A percentile compares a stretch with the other conserved stretches of the same genome.
Evolutionary conservation across 352 stramenopile species (phyloP).

Genomic region (Phytopythium sindhum): DNA sequence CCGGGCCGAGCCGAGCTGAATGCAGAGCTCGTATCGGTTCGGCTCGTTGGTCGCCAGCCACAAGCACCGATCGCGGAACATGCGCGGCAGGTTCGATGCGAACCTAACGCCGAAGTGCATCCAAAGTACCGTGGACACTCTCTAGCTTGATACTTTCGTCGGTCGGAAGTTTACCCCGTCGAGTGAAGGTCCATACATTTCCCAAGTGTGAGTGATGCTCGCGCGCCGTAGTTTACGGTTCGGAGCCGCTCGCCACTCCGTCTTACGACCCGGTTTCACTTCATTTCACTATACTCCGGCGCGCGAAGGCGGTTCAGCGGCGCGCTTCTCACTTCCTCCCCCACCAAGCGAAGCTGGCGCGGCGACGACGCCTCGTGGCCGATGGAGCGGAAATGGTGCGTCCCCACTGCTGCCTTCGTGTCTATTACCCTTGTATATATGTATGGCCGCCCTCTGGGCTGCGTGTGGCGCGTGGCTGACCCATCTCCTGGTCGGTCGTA

Average conservation of each 20-base stretch:
- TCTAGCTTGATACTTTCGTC: neutral
- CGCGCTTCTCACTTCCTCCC: neutral
- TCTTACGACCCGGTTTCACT: neutral
- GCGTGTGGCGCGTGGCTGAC: neutral
- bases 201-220: neutral
- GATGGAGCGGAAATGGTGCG: slow-evolving; percentile 51
- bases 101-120: neutral
- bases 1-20: neutral
- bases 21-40: neutral
- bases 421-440: too few species aligned
- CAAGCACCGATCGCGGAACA: slow-evolving; percentile 24
- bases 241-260: too few species aligned
- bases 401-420: neutral
- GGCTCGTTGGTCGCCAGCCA: slow-evolving; percentile 11
- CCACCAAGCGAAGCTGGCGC: slow-evolving; percentile 40
- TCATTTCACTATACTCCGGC: neutral
- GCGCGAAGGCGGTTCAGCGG: neutral
- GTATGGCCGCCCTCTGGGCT: too few species aligned
- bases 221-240: too few species aligned
- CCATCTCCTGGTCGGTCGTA: too few species aligned
- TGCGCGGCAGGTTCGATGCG: neutral
- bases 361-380: slow-evolving; percentile 21
- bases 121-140: neutral
- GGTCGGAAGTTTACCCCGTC: neutral
- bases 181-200: slow-evolving; percentile 3